Evolutionary conservation across 108 stramenopile species (phyloP), one percentile per base, ranked within the genome.

Genomic region (Nitzschia sp.): DNA sequence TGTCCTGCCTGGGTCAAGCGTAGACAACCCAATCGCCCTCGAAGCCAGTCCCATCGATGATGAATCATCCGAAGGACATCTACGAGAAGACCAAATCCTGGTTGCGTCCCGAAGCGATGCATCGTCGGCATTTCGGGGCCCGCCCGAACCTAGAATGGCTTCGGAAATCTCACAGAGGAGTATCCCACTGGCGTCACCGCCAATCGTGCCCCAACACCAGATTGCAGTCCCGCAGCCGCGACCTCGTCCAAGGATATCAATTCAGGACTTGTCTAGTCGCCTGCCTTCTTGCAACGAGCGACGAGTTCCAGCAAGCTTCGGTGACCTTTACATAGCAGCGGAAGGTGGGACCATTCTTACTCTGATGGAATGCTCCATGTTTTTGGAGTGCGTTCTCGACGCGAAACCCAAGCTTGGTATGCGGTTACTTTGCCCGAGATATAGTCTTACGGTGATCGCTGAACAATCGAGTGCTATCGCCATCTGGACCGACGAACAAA

Each of bases 371-470:
- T 30, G 38, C 21, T 30, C 77, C n/a, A 51, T 78, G 47, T 55
- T 78, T 55, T 26, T 78, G 18, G 59, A 61, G 25, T 25, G 35
- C 46, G 5, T 61, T 26, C 8, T 18, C 0, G 35, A 21, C 2
- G 21, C 32, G 15, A 24, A 34, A 18, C 70, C 64, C 18, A 66
- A 71, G 36, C 65, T 71, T 28, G 69, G 70, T 25, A 42, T 66
- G 23, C 69, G 77, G n/a, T 47, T 78, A 13, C 65, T 78, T 15
- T 64, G 55, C 23, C 77, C 77, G 26, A 31, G 77, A 55, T 78
- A 78, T 31, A 49, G 63, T 30, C 3, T 36, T 17, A 21, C n/a
- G 26, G 51, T 53, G 46, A 9, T 68, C 23, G 4, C 15, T 2
- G 17, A 53, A 15, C 66, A 75, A 49, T 1, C 56, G 3, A 45